phyloP scores from a whole-genome alignment of 129 eudicot species.

The Erigeron canadensis region DNA sequence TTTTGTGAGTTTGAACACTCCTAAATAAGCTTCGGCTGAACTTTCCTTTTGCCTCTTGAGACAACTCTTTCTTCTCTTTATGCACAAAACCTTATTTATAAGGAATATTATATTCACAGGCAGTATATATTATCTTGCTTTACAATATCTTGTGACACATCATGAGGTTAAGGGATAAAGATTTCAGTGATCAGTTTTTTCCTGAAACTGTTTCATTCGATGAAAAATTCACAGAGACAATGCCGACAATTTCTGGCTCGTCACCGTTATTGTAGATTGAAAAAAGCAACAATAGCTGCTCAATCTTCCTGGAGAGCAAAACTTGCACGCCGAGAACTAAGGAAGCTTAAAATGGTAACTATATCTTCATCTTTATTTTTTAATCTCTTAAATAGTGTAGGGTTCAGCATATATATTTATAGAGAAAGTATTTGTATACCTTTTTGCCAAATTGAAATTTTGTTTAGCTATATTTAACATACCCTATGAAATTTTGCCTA shows the following conservation, averaged over 20 bases:
- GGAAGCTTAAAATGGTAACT: conserved; percentile 68
- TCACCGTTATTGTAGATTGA: conserved; percentile 39
- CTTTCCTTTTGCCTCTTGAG: neutral
- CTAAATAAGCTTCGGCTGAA: neutral
- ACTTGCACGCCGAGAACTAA: conserved; percentile 67
- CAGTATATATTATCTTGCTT: neutral
- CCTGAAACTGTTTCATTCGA: conserved; percentile 22
- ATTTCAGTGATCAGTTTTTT: conserved; percentile 1
- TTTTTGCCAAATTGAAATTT: conserved; percentile 6
- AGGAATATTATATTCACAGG: neutral
- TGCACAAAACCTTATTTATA: neutral
- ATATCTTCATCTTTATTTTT: conserved; percentile 1
- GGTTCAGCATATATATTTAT: neutral
- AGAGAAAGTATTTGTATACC: neutral
- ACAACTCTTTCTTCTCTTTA: neutral
- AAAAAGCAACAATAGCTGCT: conserved; percentile 54
- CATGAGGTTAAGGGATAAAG: neutral
- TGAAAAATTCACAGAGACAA: conserved; percentile 49
- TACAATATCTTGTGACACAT: neutral
- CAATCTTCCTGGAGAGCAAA: conserved; percentile 83
- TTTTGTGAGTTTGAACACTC: neutral
- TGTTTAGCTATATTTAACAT: conserved; percentile 8
- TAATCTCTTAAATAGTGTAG: neutral
- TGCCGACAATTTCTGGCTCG: conserved; percentile 52
- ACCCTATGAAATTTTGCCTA: too few relatives aligned